Base-by-base conservation (phyloP, 306 rosid genomes). In the Dicorynia guianensis region DNA sequence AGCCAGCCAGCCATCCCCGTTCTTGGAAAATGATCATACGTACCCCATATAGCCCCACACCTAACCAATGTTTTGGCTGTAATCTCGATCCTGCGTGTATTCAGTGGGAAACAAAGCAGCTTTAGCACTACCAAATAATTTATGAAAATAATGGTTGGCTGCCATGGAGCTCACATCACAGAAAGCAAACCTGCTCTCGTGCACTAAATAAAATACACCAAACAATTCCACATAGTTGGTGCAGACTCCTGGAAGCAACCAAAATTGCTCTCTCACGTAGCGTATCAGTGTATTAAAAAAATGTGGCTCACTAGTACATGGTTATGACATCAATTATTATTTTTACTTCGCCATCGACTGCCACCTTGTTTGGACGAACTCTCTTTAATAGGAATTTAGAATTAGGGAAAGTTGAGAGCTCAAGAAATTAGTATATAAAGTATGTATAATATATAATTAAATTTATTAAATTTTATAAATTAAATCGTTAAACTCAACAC, bases 191-290 rank as follows among this genome's bases (percentile, higher is more conserved):
- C 48, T 43, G 48, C 48, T 43, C 48, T 25, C 30, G 30, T 5
- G 68, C 35, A 15, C 49, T 18, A 3, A 13, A 13, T 48, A 47
- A 30, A 66, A 20, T 12, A 44, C 2, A 25, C 13, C 11, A 67
- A n/a, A 12, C 7, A 67, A n/a, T 67, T 67, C 72, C 59, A 67
- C 58, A n/a, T 46, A 43, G 72, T 25, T 4, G 30, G 30, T 25
- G 30, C 2, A 25, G 30, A 25, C 30, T 1, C 30, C 2, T 25
- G 30, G 30, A 25, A 25, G 30, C 30, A 25, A 25, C 30, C n/a
- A 13, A 46, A 46, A 46, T 43, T 44, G 70, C 54, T 64, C 56
- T 46, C 43, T 46, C 56, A 15, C 57, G 71, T 46, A 25, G 42
- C 9, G 42, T 7, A 42, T 30, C 57, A 17, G 44, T 43, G 7